Evolutionary conservation across 2,329 filamentous ascomycete genomes (phyloP).

Genomic region (Dactylellina sp.): DNA sequence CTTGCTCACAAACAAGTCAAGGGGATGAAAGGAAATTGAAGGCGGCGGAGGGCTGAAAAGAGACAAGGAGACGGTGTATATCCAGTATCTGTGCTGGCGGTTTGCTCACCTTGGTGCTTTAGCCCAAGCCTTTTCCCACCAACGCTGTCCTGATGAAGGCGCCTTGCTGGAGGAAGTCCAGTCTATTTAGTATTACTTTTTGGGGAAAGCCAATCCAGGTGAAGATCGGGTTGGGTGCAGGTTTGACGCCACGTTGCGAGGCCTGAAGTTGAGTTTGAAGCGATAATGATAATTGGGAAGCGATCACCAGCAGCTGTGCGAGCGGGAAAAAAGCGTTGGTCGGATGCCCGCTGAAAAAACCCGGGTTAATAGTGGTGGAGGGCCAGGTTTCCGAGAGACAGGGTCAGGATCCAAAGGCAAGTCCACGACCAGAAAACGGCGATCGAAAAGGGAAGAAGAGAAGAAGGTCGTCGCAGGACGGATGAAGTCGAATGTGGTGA

Average conservation of each 20-base stretch:
- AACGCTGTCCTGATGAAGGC: constrained; percentile 4
- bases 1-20: not conserved
- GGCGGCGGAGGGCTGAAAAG: not conserved
- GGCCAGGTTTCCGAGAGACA: too few species aligned
- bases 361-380: not conserved
- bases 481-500: not conserved
- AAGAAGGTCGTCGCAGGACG: not conserved
- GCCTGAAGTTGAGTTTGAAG: constrained; percentile 2
- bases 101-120: constrained; percentile 32
- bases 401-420: too few species aligned
- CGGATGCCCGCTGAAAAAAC: not conserved
- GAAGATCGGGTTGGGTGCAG: constrained; percentile 16
- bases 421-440: too few species aligned
- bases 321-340: constrained; percentile 17
- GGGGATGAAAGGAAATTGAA: constrained; percentile 18
- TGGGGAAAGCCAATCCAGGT: constrained; percentile 36
- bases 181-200: constrained; percentile 7
- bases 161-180: constrained; percentile 16
- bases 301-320: constrained; percentile 12
- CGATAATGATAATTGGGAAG: not conserved
- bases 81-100: not conserved
- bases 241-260: constrained; percentile 4
- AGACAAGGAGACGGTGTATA: not conserved
- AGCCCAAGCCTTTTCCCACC: constrained; percentile 29
- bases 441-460: too few species aligned